These are phyloP conservation scores for Conticribra guillardii DNA, from an alignment of 108 stramenopile species.

Conservation along the genomic window DNA sequence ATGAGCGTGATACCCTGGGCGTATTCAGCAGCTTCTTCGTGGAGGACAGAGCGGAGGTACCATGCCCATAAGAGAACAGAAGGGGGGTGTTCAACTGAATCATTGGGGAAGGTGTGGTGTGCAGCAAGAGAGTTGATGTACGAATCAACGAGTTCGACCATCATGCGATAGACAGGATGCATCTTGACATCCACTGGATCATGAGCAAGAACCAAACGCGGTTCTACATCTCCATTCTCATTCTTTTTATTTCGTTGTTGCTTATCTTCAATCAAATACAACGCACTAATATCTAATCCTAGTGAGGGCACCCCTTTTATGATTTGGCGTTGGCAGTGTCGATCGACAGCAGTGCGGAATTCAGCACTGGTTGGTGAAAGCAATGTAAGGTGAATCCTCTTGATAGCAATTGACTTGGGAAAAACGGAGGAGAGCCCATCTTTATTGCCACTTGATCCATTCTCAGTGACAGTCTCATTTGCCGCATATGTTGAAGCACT, in stretches of 20 bases:
- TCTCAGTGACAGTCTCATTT: conserved; percentile 5
- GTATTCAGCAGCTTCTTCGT: conserved; percentile 83
- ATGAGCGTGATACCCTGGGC: conserved; percentile 69
- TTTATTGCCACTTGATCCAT: not conserved
- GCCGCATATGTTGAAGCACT: not conserved
- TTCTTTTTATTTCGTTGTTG: conserved; percentile 1
- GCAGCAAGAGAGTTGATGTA: conserved; percentile 64
- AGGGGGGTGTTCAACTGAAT: conserved; percentile 63
- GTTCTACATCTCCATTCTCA: conserved; percentile 29
- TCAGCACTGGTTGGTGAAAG: conserved; percentile 64
- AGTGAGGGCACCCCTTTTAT: conserved; percentile 91
- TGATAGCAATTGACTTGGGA: conserved; percentile 60
- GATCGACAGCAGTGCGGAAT: conserved; percentile 58
- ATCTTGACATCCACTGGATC: conserved; percentile 81
- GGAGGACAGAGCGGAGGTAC: conserved; percentile 84
- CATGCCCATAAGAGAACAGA: conserved; percentile 86
- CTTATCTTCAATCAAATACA: conserved; percentile 56
- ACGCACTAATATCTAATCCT: conserved; percentile 79
- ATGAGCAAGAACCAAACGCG: conserved; percentile 44
- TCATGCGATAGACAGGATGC: conserved; percentile 59
- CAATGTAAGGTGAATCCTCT: conserved; percentile 74
- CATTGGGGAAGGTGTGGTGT: conserved; percentile 50
- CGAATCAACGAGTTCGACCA: conserved; percentile 67
- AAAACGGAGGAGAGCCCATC: conserved; percentile 46
- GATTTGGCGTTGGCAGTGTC: conserved; percentile 71